phyloP scores from a whole-genome alignment of 1,139 yeast genomes.

The Lodderomyces margitis region DNA sequence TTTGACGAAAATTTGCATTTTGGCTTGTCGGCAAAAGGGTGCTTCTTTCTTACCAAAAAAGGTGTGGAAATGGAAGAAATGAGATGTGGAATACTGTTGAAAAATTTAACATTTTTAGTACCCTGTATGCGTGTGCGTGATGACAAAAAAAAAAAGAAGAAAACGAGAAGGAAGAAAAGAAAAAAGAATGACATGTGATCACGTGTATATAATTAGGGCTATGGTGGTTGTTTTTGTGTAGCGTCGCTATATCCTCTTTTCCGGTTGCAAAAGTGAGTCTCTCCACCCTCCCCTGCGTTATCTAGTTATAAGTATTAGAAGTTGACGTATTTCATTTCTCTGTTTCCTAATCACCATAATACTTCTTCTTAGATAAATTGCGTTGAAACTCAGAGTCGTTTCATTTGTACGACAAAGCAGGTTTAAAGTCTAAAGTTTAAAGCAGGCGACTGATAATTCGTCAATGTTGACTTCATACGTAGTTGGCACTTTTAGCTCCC shows the following conservation, averaged over 20 bases:
- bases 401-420: too few species aligned
- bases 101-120: neutral
- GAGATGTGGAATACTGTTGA: neutral
- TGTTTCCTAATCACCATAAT: too few species aligned
- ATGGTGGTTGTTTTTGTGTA: neutral
- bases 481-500: too few species aligned
- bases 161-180: neutral
- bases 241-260: too few species aligned
- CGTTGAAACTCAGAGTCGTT: too few species aligned
- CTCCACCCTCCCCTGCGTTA: too few species aligned
- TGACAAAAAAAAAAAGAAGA: neutral
- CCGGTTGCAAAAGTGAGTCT: too few species aligned
- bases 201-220: conserved; percentile 4
- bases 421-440: too few species aligned
- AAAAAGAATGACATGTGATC: neutral
- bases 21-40: conserved; percentile 46
- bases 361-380: too few species aligned
- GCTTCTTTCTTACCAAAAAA: conserved; percentile 53
- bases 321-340: too few species aligned
- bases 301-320: neutral
- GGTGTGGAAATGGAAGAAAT: conserved; percentile 13
- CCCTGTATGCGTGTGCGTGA: neutral
- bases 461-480: too few species aligned
- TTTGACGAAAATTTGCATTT: conserved; percentile 98
- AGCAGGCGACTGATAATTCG: too few species aligned